phyloP scores from a whole-genome alignment of 805 yeast species.

The Wickerhamiella vanderwaltii region DNA sequence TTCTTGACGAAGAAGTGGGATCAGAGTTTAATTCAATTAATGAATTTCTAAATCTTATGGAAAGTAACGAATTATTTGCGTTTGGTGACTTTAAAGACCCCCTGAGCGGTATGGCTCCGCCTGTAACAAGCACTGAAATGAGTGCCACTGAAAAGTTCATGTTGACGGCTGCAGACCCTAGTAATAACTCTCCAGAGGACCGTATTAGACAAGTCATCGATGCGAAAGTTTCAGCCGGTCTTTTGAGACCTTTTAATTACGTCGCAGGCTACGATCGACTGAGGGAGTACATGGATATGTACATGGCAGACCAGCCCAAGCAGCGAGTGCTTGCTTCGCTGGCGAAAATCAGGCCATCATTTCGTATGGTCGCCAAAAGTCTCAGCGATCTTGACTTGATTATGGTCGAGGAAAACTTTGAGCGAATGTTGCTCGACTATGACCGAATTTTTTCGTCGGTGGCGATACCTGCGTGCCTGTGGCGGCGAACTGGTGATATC shows the following conservation, averaged over 20 bases:
- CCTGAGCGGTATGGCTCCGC: too few species aligned
- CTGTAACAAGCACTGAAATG: slow-evolving; percentile 28
- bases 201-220: slow-evolving; percentile 84
- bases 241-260: slow-evolving; percentile 83
- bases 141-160: slow-evolving; percentile 88
- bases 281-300: slow-evolving; percentile 82
- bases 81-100: slow-evolving; percentile 5
- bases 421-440: slow-evolving; percentile 82
- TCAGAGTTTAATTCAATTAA: slow-evolving; percentile 82
- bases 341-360: slow-evolving; percentile 79
- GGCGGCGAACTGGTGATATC: slow-evolving; percentile 96
- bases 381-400: slow-evolving; percentile 84
- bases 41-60: slow-evolving; percentile 80
- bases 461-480: slow-evolving; percentile 95
- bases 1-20: slow-evolving; percentile 75
- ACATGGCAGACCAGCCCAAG: slow-evolving; percentile 73
- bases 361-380: slow-evolving; percentile 81
- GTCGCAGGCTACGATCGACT: slow-evolving; percentile 86
- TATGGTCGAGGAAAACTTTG: slow-evolving; percentile 86
- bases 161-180: slow-evolving; percentile 93
- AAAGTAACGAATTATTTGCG: slow-evolving; percentile 41
- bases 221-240: slow-evolving; percentile 88
- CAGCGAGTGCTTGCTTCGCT: slow-evolving; percentile 79
- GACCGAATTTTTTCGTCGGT: slow-evolving; percentile 92
- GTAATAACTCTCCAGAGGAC: slow-evolving; percentile 88